Conservation (phyloP, 345 rosid species). For the Clausena lansium region DNA sequence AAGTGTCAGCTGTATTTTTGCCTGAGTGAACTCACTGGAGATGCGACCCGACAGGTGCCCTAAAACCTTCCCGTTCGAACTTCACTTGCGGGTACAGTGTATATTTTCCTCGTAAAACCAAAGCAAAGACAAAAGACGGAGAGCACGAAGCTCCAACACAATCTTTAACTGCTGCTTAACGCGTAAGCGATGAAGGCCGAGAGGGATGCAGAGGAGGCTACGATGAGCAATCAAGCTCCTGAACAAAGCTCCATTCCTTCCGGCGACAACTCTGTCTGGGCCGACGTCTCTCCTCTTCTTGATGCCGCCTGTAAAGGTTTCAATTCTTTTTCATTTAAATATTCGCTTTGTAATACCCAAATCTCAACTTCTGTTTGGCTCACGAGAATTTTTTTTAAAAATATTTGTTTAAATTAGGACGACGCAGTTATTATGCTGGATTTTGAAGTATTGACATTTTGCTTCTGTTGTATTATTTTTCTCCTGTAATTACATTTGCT, state of each 20-base stretch:
- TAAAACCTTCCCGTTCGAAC: background rate
- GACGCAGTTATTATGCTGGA: background rate
- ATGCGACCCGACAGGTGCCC: background rate
- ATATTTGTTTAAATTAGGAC: no score
- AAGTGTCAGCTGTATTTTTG: no score
- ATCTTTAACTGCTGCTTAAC: background rate
- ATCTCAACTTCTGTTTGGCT: slow-evolving; percentile 6
- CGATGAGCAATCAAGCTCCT: slow-evolving; percentile 31
- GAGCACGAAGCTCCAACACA: background rate
- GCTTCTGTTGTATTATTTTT: background rate
- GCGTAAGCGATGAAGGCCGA: slow-evolving; percentile 18
- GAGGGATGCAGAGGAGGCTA: slow-evolving; percentile 15
- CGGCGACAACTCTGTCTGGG: slow-evolving; percentile 68
- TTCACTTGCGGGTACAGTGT: background rate
- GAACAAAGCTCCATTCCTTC: slow-evolving; percentile 48
- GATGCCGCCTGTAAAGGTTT: slow-evolving; percentile 66
- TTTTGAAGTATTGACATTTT: background rate
- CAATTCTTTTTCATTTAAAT: background rate
- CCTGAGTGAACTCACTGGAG: background rate
- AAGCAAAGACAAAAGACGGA: background rate
- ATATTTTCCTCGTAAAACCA: background rate
- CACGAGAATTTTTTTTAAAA: background rate
- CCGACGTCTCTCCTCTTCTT: slow-evolving; percentile 73
- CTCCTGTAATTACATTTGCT: background rate
- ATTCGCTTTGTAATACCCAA: background rate